Evolutionary conservation across 768 basidiomycete genomes (phyloP).

Genomic region (Tylopilus sp.): DNA sequence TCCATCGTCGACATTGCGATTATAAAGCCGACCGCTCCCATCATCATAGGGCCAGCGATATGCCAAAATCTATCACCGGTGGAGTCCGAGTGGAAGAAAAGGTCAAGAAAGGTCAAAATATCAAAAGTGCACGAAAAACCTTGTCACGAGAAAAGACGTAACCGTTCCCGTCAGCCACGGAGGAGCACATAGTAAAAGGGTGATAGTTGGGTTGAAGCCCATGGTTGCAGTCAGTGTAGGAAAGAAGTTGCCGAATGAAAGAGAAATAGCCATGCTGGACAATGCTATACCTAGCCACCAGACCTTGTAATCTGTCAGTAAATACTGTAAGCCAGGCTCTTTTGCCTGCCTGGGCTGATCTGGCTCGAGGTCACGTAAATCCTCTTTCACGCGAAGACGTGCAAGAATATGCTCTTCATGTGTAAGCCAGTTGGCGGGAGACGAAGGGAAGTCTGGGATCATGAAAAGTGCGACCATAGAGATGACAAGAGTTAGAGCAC

Average conservation of each 20-base stretch:
- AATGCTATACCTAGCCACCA: constrained; percentile 73
- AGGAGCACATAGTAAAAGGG: constrained; percentile 72
- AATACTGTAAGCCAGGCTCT: constrained; percentile 49
- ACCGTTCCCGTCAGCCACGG: constrained; percentile 64
- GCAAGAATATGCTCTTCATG: constrained; percentile 53
- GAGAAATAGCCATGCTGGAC: constrained; percentile 48
- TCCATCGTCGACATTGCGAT: constrained; percentile 63
- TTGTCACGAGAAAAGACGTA: constrained; percentile 51
- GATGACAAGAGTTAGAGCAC: constrained; percentile 50
- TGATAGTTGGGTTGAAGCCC: constrained; percentile 57
- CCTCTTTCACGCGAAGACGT: constrained; percentile 56
- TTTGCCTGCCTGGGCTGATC: constrained; percentile 35
- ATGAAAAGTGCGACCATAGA: constrained; percentile 53
- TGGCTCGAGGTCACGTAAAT: constrained; percentile 50
- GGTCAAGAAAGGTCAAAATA: constrained; percentile 1
- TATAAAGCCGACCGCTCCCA: constrained; percentile 65
- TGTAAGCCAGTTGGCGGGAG: constrained; percentile 56
- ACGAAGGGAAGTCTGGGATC: constrained; percentile 71
- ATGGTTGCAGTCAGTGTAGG: constrained; percentile 72
- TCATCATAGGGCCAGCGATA: constrained; percentile 47
- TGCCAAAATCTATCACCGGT: constrained; percentile 71
- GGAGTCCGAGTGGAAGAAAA: constrained; percentile 57
- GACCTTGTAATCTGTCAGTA: constrained; percentile 72
- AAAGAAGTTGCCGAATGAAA: constrained; percentile 78
- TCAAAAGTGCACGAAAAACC: constrained; percentile 29